Evolutionary conservation across 352 stramenopile species (phyloP).

Genomic region (Globisporangium lucens): DNA sequence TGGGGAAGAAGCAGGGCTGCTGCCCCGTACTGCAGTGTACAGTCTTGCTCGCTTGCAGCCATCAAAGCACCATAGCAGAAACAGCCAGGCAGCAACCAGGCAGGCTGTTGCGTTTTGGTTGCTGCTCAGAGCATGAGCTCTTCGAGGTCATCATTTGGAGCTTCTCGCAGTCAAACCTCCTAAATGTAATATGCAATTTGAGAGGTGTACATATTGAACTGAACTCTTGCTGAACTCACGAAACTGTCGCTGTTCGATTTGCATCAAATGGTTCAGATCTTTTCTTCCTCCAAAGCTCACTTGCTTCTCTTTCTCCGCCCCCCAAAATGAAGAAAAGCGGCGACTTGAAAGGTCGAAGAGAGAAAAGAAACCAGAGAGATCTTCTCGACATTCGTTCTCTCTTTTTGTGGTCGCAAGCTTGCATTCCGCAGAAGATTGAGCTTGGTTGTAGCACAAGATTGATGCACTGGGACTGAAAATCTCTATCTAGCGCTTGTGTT

Average conservation of each 20-base stretch:
- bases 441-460: not conserved
- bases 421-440: not conserved
- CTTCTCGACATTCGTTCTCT: not conserved
- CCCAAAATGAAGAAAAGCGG: not conserved
- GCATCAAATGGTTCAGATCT: not conserved
- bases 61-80: not conserved
- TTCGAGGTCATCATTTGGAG: not conserved
- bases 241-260: conserved; percentile 7
- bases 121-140: not conserved
- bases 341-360: not conserved
- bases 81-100: not conserved
- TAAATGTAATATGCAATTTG: not conserved
- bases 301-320: not conserved
- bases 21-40: not conserved
- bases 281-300: not conserved
- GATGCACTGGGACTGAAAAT: not conserved
- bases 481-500: too few relatives aligned
- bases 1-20: not conserved
- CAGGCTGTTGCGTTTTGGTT: not conserved
- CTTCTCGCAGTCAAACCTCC: not conserved
- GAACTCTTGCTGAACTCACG: conserved; percentile 4
- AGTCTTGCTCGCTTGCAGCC: not conserved
- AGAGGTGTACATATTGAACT: not conserved
- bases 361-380: not conserved
- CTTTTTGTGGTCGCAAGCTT: not conserved